phyloP scores from a whole-genome alignment of 176 grass and related monocot species.

The Triticum urartu region DNA sequence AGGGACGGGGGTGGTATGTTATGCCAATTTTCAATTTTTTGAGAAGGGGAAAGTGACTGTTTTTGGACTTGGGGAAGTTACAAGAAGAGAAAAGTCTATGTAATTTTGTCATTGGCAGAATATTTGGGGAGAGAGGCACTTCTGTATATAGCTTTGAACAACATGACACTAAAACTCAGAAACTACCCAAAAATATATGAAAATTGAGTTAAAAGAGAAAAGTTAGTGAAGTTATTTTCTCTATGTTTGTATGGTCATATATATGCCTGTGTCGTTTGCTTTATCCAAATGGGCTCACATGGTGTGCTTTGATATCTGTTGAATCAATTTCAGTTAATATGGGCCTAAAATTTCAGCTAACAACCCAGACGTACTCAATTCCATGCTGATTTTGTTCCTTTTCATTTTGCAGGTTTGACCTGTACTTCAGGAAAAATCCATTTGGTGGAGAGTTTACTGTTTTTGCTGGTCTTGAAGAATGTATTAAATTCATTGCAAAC shows the following conservation, averaged over 20 bases:
- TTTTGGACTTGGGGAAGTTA: background rate
- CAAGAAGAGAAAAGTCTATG: background rate
- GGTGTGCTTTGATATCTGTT: background rate
- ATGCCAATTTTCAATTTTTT: background rate
- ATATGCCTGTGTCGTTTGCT: background rate
- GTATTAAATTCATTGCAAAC: constrained; percentile 90
- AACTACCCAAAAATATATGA: background rate
- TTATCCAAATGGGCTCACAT: background rate
- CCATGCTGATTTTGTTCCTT: constrained; percentile 30
- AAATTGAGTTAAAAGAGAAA: constrained; percentile 6
- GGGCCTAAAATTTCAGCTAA: constrained; percentile 14
- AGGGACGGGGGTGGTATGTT: background rate
- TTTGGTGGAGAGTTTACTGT: constrained; percentile 97
- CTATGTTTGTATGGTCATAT: background rate
- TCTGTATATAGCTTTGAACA: constrained; percentile 21
- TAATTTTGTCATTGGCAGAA: constrained; percentile 5
- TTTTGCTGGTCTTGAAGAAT: constrained; percentile 98
- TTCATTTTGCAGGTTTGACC: constrained; percentile 75
- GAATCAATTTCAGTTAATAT: background rate
- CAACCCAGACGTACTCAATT: background rate
- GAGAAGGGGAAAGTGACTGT: background rate
- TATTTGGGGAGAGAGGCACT: constrained; percentile 21
- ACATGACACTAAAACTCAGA: constrained; percentile 7
- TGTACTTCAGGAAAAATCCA: constrained; percentile 97
- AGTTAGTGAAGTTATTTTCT: background rate